Evolutionary conservation across 1,284 basidiomycete species (phyloP).

Genomic region (Moesziomyces antarcticus): DNA sequence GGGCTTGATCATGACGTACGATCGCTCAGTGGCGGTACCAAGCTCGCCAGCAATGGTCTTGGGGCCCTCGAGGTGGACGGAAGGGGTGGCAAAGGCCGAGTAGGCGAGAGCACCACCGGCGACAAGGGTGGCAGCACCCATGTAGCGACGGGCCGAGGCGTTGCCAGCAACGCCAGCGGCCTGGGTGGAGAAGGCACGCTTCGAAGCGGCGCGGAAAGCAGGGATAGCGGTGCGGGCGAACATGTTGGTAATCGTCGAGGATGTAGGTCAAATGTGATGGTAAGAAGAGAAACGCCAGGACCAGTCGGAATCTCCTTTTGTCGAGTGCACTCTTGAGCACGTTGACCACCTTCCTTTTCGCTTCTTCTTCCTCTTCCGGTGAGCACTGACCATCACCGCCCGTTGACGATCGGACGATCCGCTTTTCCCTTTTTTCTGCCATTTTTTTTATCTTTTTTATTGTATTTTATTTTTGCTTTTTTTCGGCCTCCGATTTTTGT

Average conservation of each 20-base stretch:
- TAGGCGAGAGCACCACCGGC: conserved; percentile 48
- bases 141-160: conserved; percentile 38
- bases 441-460: not conserved
- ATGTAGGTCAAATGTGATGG: conserved; percentile 4
- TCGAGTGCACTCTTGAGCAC: not conserved
- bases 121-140: conserved; percentile 46
- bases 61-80: conserved; percentile 67
- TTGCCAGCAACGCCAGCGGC: conserved; percentile 25
- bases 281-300: not conserved
- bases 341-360: not conserved
- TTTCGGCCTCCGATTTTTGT: not conserved
- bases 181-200: conserved; percentile 52
- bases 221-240: conserved; percentile 48
- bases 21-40: conserved; percentile 69
- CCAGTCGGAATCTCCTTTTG: not conserved
- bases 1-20: conserved; percentile 70
- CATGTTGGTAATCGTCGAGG: conserved; percentile 13
- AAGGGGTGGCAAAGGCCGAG: conserved; percentile 35
- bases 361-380: not conserved
- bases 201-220: conserved; percentile 41
- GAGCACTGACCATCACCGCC: conserved; percentile 23
- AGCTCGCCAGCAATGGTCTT: conserved; percentile 70
- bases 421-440: not conserved
- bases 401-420: not conserved
- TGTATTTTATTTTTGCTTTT: not conserved